phyloP scores from a whole-genome alignment of 345 rosid genomes.

The Brassica cretica region DNA sequence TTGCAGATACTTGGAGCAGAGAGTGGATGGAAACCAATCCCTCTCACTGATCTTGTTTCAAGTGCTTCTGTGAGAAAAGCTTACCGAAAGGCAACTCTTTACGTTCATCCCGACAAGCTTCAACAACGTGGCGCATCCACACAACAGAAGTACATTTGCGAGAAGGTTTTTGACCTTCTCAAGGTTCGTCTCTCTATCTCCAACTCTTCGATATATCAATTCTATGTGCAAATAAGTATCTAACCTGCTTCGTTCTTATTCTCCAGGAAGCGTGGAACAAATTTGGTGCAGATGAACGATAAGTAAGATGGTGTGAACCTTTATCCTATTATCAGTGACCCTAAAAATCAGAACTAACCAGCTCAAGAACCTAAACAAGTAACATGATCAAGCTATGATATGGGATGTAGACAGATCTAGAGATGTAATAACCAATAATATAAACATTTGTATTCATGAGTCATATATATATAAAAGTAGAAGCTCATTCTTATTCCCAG shows the following conservation, averaged over 20 bases:
- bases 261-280: constrained; percentile 77
- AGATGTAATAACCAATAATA: constrained; percentile 33
- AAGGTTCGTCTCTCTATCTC: constrained; percentile 50
- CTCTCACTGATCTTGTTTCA: constrained; percentile 73
- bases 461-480: constrained; percentile 30
- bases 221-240: background rate
- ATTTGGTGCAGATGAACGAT: constrained; percentile 60
- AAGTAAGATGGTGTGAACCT: constrained; percentile 21
- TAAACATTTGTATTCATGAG: constrained; percentile 1
- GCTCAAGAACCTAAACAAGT: constrained; percentile 9
- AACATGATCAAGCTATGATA: constrained; percentile 7
- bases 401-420: constrained; percentile 34
- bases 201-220: background rate
- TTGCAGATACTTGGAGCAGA: constrained; percentile 88
- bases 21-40: constrained; percentile 88
- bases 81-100: constrained; percentile 84
- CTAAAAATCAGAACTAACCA: constrained; percentile 13
- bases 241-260: background rate
- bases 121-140: constrained; percentile 96
- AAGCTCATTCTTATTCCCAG: constrained; percentile 29
- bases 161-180: constrained; percentile 93
- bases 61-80: constrained; percentile 83
- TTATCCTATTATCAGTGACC: constrained; percentile 10
- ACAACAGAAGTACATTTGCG: constrained; percentile 84
- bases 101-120: constrained; percentile 91